Conservation (phyloP, 768 basidiomycete species). For the Suillus plorans region DNA sequence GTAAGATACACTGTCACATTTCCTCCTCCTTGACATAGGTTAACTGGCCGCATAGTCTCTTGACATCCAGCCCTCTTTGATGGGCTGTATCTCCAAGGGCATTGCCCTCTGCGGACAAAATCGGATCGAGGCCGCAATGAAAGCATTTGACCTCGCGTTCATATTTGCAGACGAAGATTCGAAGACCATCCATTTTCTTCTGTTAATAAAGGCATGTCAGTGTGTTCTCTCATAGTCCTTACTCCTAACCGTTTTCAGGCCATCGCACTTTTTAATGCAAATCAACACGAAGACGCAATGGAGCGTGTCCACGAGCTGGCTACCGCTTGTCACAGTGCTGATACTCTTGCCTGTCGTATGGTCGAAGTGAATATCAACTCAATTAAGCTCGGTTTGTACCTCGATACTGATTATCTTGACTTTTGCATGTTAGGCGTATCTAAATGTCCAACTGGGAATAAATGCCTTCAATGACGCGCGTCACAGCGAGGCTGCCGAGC, state of each 20-base stretch:
- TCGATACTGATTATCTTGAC: neutral
- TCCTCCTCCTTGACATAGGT: too few species aligned
- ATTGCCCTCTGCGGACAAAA: conserved; percentile 2
- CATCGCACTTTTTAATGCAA: neutral
- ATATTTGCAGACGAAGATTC: neutral
- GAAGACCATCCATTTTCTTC: neutral
- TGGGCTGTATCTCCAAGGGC: neutral
- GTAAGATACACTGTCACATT: neutral
- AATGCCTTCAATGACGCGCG: neutral
- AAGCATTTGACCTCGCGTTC: conserved; percentile 1
- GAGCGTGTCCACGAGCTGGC: neutral
- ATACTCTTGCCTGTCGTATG: neutral
- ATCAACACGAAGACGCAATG: neutral
- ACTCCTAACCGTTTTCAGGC: neutral
- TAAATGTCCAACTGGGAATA: neutral
- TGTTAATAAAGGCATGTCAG: neutral
- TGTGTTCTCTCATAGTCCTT: neutral
- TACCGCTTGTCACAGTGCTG: neutral
- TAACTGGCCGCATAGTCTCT: neutral
- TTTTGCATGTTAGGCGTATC: neutral
- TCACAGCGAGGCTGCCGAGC: neutral
- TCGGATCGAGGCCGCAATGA: neutral
- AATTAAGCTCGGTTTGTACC: too few species aligned
- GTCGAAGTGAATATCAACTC: neutral
- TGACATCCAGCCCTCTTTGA: neutral